phyloP scores from a whole-genome alignment of 1,284 basidiomycete genomes.

The Afroboletus lepidellus region DNA sequence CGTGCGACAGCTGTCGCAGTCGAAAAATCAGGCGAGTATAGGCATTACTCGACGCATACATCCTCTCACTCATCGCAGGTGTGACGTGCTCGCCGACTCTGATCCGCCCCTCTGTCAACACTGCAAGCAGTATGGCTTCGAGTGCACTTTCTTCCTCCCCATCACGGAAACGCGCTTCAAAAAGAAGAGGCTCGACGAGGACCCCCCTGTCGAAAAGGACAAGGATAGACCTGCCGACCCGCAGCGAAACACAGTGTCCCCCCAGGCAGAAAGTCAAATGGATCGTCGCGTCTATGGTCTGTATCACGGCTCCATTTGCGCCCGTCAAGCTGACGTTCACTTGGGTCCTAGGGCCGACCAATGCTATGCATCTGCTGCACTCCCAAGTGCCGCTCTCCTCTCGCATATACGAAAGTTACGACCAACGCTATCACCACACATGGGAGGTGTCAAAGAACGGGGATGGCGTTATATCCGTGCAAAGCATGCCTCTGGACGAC shows the following conservation, averaged over 20 bases:
- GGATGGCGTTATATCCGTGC: slow-evolving; percentile 86
- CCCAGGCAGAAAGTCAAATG: slow-evolving; percentile 39
- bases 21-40: slow-evolving; percentile 81
- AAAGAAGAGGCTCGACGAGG: slow-evolving; percentile 82
- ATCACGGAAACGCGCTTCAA: slow-evolving; percentile 99
- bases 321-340: slow-evolving; percentile 10
- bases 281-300: slow-evolving; percentile 64
- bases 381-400: slow-evolving; percentile 84
- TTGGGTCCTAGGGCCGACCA: slow-evolving; percentile 68
- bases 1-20: slow-evolving; percentile 88
- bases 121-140: slow-evolving; percentile 86
- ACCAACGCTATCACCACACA: slow-evolving; percentile 78
- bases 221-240: slow-evolving; percentile 33
- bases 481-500: slow-evolving; percentile 58
- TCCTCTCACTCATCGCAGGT: slow-evolving; percentile 44
- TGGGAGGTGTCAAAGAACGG: slow-evolving; percentile 82
- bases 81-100: slow-evolving; percentile 71
- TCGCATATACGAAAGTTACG: slow-evolving; percentile 82
- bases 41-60: slow-evolving; percentile 12
- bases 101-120: slow-evolving; percentile 82
- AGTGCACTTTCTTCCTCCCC: slow-evolving; percentile 95
- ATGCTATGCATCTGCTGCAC: slow-evolving; percentile 83
- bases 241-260: slow-evolving; percentile 34
- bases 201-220: slow-evolving; percentile 49
- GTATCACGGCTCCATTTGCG: slow-evolving; percentile 25